phyloP scores from a whole-genome alignment of 805 yeast species.

The Saccharomycopsis fodiens region DNA sequence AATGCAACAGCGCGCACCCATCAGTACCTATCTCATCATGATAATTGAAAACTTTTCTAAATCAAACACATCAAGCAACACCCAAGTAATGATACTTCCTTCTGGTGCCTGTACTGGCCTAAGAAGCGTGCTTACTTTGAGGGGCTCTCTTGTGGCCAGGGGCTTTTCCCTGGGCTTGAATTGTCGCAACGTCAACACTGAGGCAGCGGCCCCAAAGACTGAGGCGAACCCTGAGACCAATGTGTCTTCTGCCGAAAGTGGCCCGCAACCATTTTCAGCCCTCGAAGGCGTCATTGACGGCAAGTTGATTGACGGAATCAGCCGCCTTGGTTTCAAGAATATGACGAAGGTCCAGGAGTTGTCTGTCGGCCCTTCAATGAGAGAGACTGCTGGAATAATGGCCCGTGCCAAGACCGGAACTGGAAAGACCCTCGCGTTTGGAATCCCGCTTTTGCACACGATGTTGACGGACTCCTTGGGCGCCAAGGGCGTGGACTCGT shows the following conservation, averaged over 20 bases:
- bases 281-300: conserved; percentile 1
- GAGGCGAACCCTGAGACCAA: too few relatives aligned
- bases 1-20: too few relatives aligned
- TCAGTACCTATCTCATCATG: too few relatives aligned
- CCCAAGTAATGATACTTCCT: too few relatives aligned
- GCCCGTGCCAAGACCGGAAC: conserved; percentile 94
- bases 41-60: too few relatives aligned
- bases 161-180: too few relatives aligned
- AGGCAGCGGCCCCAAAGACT: too few relatives aligned
- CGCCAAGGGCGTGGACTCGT: conserved; percentile 41
- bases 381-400: conserved; percentile 52
- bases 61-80: too few relatives aligned
- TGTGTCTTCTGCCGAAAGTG: background rate
- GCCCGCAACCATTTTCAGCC: background rate
- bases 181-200: too few relatives aligned
- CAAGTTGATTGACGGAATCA: conserved; percentile 4
- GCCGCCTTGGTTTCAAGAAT: conserved; percentile 7
- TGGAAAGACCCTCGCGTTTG: conserved; percentile 87
- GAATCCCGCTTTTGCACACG: conserved; percentile 68
- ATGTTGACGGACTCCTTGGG: conserved; percentile 27
- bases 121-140: too few relatives aligned
- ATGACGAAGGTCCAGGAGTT: conserved; percentile 65
- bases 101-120: too few relatives aligned
- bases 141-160: too few relatives aligned
- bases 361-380: conserved; percentile 50